Evolutionary conservation across 129 eudicot genomes (phyloP).

Genomic region (Lactuca saligna): DNA sequence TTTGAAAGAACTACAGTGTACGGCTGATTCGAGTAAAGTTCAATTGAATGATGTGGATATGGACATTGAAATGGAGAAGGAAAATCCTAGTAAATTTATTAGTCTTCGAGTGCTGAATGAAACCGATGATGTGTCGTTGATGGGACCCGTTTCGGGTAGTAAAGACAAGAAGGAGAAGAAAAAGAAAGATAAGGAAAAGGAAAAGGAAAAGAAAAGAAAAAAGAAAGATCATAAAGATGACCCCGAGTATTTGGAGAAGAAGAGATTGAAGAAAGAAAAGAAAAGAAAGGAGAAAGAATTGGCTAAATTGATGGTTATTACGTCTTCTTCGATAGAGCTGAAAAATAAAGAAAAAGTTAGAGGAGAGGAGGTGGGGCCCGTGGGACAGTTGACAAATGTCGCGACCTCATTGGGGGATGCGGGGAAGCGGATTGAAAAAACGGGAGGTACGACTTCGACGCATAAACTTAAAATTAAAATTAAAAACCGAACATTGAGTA

Average conservation of each 20-base stretch:
- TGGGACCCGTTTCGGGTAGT: constrained; percentile 19
- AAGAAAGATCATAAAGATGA: constrained; percentile 46
- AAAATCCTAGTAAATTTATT: constrained; percentile 26
- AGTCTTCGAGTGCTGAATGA: constrained; percentile 39
- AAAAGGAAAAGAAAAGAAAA: constrained; percentile 53
- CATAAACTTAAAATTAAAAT: constrained; percentile 71
- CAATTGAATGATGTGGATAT: constrained; percentile 25
- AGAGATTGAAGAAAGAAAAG: constrained; percentile 79
- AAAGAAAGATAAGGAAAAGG: constrained; percentile 68
- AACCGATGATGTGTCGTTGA: constrained; percentile 22
- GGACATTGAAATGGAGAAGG: background rate
- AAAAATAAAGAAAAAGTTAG: constrained; percentile 23
- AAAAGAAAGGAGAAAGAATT: constrained; percentile 70
- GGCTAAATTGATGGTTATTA: constrained; percentile 40
- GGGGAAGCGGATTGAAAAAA: constrained; percentile 28
- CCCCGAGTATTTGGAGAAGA: constrained; percentile 64
- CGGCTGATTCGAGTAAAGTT: constrained; percentile 88
- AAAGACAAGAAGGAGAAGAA: constrained; percentile 51
- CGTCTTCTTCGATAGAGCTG: constrained; percentile 30
- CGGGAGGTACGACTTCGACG: constrained; percentile 45
- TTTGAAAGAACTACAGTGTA: constrained; percentile 76
- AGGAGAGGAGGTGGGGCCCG: constrained; percentile 23
- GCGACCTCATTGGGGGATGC: constrained; percentile 28
- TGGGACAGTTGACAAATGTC: constrained; percentile 29
- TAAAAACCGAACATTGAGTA: constrained; percentile 54